Base-by-base conservation (phyloP, 805 yeast species). In the Teunomyces gatunensis region DNA sequence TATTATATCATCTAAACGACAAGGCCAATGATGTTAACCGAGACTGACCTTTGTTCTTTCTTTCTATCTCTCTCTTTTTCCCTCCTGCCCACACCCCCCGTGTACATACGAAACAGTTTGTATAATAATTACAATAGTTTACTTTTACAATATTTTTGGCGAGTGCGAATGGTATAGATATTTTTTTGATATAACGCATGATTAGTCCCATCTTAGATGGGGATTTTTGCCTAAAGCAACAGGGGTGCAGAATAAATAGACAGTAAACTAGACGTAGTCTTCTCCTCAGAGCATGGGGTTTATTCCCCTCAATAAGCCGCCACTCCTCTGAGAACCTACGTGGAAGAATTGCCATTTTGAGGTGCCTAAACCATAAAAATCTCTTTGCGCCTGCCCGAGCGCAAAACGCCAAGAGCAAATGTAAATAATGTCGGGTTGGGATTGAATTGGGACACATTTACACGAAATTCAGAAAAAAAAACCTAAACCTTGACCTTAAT, bases 1-100 rank as follows among this genome's bases (percentile, higher is more conserved):
- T 48, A 3, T 37, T 52, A 10, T 17, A 42, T 18, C 37, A 42
- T 4, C 21, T 30, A 12, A 37, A 37, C 28, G 29, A 34, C 13
- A 15, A 18, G 20, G 20, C 20, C 39, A 34, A 17, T n/a, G 40
- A 37, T 13, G 17, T n/a, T n/a, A 37, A 20, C 40, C 21, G 23
- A 37, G 29, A 37, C 23, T 37, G 40, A 37, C 11, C 27, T 25
- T 25, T 7, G 3, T 4, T 18, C 20, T 18, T 18, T 18, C 20
- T 18, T 3, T 18, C 18, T 18, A n/a, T n/a, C n/a, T 15, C 17
- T 15, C 17, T 15, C 17, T 15, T 2, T 2, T 15, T 1, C 17
- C 17, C 17, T 15, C 17, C 17, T 2, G 17, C 17, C 17, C 20
- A 18, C 20, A 18, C 27, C 7, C 27, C 17, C 39, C 40, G 40